Conservation (phyloP, 176 grass and related monocot species). For the Ananas comosus region DNA sequence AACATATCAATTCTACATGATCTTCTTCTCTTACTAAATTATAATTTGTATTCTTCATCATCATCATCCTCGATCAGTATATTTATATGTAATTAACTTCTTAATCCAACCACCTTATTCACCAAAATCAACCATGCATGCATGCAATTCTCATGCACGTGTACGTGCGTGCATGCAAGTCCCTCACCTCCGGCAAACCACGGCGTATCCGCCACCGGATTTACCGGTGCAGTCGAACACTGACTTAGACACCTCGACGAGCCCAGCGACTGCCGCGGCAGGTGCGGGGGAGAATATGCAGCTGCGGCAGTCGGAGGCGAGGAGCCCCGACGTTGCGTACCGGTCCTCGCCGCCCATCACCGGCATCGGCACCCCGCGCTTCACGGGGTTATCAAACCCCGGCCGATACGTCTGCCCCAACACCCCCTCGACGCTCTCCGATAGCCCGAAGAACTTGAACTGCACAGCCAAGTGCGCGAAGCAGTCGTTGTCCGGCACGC, state of each 20-base stretch:
- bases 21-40: too few species aligned
- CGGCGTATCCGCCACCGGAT: background rate
- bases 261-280: too few species aligned
- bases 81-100: too few species aligned
- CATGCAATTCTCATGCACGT: too few species aligned
- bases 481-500: conserved; percentile 21
- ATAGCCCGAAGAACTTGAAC: conserved; percentile 5
- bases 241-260: background rate
- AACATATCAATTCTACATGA: too few species aligned
- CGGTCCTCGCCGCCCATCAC: conserved; percentile 6
- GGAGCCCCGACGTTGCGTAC: background rate
- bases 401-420: conserved; percentile 7
- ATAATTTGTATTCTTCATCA: too few species aligned
- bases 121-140: too few species aligned
- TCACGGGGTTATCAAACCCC: background rate
- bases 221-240: background rate
- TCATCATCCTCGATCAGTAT: too few species aligned
- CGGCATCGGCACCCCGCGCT: conserved; percentile 7
- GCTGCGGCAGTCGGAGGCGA: background rate
- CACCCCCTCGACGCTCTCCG: conserved; percentile 5
- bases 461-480: conserved; percentile 22
- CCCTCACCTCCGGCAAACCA: conserved; percentile 5
- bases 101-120: too few species aligned
- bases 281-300: background rate
- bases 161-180: background rate